Conservation (phyloP, 2,329 filamentous ascomycete genomes). For the Kalmusia sp. region DNA sequence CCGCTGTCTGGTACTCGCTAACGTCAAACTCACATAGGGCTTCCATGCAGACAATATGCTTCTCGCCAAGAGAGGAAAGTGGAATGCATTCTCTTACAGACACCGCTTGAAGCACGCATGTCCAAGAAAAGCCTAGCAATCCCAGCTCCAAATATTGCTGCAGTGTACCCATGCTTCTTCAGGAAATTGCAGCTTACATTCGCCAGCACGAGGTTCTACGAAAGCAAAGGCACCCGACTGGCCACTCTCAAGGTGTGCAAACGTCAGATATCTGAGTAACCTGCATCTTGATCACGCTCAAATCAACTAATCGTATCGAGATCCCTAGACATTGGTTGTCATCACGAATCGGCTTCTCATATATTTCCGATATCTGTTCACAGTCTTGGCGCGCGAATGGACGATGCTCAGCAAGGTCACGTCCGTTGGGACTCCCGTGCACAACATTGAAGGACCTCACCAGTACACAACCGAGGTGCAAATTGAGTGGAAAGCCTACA, state of each 20-base stretch:
- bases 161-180: conserved; percentile 1
- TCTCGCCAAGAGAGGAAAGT: no score
- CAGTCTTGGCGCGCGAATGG: neutral
- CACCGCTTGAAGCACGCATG: neutral
- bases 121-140: neutral
- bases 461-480: neutral
- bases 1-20: neutral
- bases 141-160: neutral
- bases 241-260: neutral
- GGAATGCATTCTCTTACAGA: neutral
- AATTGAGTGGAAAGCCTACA: neutral
- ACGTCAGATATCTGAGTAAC: neutral
- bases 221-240: neutral
- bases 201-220: neutral
- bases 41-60: neutral
- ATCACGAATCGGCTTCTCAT: neutral
- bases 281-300: neutral
- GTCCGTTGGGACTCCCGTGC: neutral
- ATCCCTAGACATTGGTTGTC: neutral
- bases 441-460: neutral
- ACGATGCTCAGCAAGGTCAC: neutral
- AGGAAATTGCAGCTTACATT: neutral
- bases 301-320: neutral
- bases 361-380: neutral
- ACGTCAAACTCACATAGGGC: neutral